Evolutionary conservation across 2,329 filamentous ascomycete genomes (phyloP), one percentile per base, ranked within the genome.

Genomic region (Parastagonospora nodorum): DNA sequence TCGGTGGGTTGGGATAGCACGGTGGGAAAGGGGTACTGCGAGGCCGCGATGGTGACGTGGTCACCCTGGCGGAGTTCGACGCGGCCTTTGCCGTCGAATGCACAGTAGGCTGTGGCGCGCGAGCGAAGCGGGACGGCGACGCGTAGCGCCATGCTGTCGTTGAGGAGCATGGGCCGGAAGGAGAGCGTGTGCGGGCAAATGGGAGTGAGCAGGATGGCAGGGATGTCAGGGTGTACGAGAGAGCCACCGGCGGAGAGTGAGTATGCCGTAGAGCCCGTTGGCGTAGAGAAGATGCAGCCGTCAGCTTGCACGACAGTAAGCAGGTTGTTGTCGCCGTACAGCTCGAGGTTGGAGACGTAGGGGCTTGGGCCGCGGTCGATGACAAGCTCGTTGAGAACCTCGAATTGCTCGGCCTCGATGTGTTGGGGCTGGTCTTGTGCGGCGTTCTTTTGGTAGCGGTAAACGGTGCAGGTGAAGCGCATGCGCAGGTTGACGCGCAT

Each of bases 401-500:
- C 94, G 58, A 97, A 97, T 67, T 96, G 92, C 77, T 97, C 93
- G 38, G 88, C 90, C 74, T 97, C 92, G 63, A 94, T 88, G 60
- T 75, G 71, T 37, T 88, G 83, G 33, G 85, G 84, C n/a, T 84
- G 80, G 9, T 82, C 77, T 6, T 78, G 74, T 36, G 69, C 72
- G 11, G 69, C 61, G 33, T 71, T 64, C 42, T 72, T 69, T 49
- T 72, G 67, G 60, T 88, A 82, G 38, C 93, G 88, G 78, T 93
- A 97, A 8, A 99, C 92, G 0, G 94, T 97, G 77, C 93, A 97
- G 12, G 94, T 99, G 74, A 99, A 99, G 55, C 94, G 89, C 94
- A 99, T 99, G 61, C 94, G 91, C 62, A 99, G 81, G 69, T 96
- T 97, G 53, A 97, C 93, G 46, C 93, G 88, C 93, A 99, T 97